Percentiles rank a stretch among this genome's conserved stretches.
Evolutionary conservation across 805 yeast species (phyloP).

Genomic region (Ogataea allantospora): DNA sequence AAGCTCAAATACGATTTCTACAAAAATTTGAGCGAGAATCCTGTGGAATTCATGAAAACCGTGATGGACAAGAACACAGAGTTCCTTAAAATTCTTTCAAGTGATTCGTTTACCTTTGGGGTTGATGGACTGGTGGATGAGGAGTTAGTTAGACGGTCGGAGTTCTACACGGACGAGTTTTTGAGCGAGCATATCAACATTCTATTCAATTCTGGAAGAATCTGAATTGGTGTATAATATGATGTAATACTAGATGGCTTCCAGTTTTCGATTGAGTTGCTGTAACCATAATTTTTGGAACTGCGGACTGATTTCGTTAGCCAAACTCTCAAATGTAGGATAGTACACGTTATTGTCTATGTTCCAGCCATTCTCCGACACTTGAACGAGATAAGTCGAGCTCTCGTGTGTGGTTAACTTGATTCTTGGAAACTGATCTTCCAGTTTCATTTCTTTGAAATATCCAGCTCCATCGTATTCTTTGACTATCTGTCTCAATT

Average conservation of each 20-base stretch:
- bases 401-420: slow-evolving; percentile 19
- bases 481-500: slow-evolving; percentile 14
- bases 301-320: slow-evolving; percentile 13
- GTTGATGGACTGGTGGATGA: slow-evolving; percentile 52
- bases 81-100: slow-evolving; percentile 78
- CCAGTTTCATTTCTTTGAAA: slow-evolving; percentile 10
- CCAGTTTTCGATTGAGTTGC: slow-evolving; percentile 12
- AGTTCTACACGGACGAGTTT: slow-evolving; percentile 76
- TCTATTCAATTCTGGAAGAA: slow-evolving; percentile 57
- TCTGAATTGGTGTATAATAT: slow-evolving; percentile 26
- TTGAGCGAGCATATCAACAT: slow-evolving; percentile 77
- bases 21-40: slow-evolving; percentile 68
- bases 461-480: slow-evolving; percentile 14
- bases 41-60: slow-evolving; percentile 67
- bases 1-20: slow-evolving; percentile 76
- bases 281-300: slow-evolving; percentile 23
- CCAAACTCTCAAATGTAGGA: slow-evolving; percentile 34
- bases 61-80: slow-evolving; percentile 82
- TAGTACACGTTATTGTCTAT: slow-evolving; percentile 5
- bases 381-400: slow-evolving; percentile 14
- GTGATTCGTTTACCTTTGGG: slow-evolving; percentile 54
- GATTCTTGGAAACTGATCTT: slow-evolving; percentile 1
- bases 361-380: slow-evolving; percentile 31
- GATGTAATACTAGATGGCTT: slow-evolving; percentile 2
- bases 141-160: slow-evolving; percentile 81